Percentiles rank a stretch among this genome's conserved stretches.
Conservation (phyloP, 495 filamentous ascomycete genomes). For the Gamarada debralockiae region DNA sequence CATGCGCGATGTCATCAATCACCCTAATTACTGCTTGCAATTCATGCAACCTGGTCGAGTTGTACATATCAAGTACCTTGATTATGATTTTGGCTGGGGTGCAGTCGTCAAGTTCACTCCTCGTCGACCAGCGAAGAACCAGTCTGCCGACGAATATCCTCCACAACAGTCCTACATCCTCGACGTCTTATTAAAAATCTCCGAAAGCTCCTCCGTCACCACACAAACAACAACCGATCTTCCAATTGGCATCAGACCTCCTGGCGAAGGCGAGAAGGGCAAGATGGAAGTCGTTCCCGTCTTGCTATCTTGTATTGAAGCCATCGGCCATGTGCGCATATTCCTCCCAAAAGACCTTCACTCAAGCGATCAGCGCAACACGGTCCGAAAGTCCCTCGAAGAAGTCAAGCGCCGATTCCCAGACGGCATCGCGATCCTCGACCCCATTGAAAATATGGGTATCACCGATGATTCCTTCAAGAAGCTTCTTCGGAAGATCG, state of each 20-base stretch:
- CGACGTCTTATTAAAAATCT: conserved; percentile 76
- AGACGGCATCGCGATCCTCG: conserved; percentile 84
- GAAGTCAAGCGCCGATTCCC: conserved; percentile 83
- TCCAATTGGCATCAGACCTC: conserved; percentile 59
- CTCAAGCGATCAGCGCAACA: conserved; percentile 55
- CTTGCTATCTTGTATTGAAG: conserved; percentile 75
- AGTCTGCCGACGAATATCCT: conserved; percentile 50
- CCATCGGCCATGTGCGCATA: conserved; percentile 72
- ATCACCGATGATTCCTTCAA: conserved; percentile 92
- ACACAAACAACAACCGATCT: conserved; percentile 57
- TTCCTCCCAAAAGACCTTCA: conserved; percentile 74
- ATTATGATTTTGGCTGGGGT: conserved; percentile 90
- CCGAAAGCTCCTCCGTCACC: conserved; percentile 52
- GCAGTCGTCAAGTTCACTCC: conserved; percentile 67
- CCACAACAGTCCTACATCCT: conserved; percentile 74
- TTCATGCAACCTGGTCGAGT: conserved; percentile 80
- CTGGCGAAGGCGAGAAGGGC: conserved; percentile 58
- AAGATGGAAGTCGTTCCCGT: conserved; percentile 85
- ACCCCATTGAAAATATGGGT: conserved; percentile 92
- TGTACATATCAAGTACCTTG: conserved; percentile 74
- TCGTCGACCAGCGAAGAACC: conserved; percentile 54
- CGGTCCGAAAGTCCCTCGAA: conserved; percentile 59
- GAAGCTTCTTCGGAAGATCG: conserved; percentile 90
- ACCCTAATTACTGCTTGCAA: conserved; percentile 76
- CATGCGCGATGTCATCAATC: conserved; percentile 81